phyloP scores from a whole-genome alignment of 768 basidiomycete species.

The Candolleomyces eurysporus region DNA sequence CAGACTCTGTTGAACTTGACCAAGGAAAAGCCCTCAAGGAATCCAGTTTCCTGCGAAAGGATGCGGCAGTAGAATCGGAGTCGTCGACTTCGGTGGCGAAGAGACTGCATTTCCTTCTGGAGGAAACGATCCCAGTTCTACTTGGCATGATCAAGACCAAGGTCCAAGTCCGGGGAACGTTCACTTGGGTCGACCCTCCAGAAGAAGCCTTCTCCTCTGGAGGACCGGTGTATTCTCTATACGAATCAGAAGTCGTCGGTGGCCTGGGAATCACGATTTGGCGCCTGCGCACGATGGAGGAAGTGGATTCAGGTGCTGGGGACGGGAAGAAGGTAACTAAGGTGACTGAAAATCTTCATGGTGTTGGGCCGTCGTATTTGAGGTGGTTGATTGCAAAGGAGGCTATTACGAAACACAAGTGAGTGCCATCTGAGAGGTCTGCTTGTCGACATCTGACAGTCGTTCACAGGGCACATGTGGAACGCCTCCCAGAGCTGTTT shows the following conservation, averaged over 20 bases:
- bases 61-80: neutral
- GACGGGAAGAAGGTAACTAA: constrained; percentile 20
- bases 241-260: constrained; percentile 23
- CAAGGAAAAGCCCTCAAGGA: constrained; percentile 11
- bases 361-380: constrained; percentile 6
- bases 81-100: constrained; percentile 15
- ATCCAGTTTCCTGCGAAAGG: constrained; percentile 9
- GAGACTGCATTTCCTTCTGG: constrained; percentile 26
- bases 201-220: constrained; percentile 6
- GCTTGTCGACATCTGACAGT: too few relatives aligned
- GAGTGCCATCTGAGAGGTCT: neutral
- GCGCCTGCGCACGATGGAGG: constrained; percentile 30
- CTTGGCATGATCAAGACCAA: constrained; percentile 27
- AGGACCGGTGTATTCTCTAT: constrained; percentile 22
- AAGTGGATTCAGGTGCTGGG: constrained; percentile 14
- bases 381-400: neutral
- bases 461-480: too few relatives aligned
- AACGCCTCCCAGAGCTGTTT: too few relatives aligned
- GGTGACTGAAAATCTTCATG: constrained; percentile 30
- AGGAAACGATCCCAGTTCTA: constrained; percentile 30
- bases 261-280: constrained; percentile 21
- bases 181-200: constrained; percentile 30
- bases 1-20: constrained; percentile 21
- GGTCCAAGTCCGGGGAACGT: constrained; percentile 26
- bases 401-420: constrained; percentile 1